Base-by-base conservation (phyloP, 2,329 filamentous ascomycete genomes). In the Aspergillus aculeatus region DNA sequence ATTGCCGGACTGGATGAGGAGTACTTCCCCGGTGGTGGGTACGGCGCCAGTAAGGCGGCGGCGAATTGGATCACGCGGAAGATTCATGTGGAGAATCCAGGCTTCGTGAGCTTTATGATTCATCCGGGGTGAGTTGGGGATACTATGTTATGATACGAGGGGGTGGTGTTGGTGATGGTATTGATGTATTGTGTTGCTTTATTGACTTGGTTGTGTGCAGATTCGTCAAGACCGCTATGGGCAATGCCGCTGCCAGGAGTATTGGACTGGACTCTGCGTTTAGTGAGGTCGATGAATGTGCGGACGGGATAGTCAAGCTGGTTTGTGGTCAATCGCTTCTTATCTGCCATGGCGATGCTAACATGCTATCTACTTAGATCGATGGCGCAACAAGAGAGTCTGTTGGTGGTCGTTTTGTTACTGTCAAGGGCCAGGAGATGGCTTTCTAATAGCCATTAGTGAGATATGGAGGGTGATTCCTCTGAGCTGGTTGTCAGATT, bases 71-170 rank as follows among this genome's bases (percentile, higher is more conserved):
- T 47, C 21, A 55, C 53, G 16, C 24, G 53, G 19, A 55, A 55
- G 26, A 55, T 55, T 44, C 53, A 55, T 55, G 29, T 55, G 12
- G 53, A 55, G 44, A 55, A 55, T 38, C n/a, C 47, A 19, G 12
- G 26, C 1, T 47, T 29, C 14, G 53, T 55, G 47, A 47, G 53
- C 32, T 55, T 48, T 48, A 48, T 48, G 16, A 16, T 48, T 2
- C 53, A 55, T 48, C 53, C 53, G 4, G 53, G 53, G 53, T 55
- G 7, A 55, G 53, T 12, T 47, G 14, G 14, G 2, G 31, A 9
- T 48, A 11, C 23, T 23, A 23, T 23, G 23, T 23, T 23, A 4
- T 23, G 32, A 12, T n/a, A 2, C 10, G 14, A 11, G 11, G 31
- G 5, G 19, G 26, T 14, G 29, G 31, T 16, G 19, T 5, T 19